These are phyloP conservation scores for Globisporangium nagaii DNA, from an alignment of 352 stramenopile species.

Conservation along the genomic window DNA sequence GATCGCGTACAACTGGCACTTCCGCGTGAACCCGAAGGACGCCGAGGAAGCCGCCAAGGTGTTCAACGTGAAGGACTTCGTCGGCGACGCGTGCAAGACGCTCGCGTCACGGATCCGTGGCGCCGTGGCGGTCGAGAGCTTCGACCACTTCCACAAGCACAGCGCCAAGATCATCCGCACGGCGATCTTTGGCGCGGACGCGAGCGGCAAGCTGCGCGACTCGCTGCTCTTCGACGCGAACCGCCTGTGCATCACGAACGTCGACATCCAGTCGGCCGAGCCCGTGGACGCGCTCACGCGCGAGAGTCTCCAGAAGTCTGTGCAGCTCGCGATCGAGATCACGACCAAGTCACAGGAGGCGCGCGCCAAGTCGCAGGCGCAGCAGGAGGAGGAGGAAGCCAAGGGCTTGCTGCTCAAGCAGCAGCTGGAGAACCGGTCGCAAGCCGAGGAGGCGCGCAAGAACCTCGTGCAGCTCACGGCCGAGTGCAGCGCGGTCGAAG, in stretches of 20 bases:
- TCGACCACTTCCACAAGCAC: slow-evolving; percentile 84
- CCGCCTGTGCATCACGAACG: slow-evolving; percentile 77
- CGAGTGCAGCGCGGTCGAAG: slow-evolving; percentile 65
- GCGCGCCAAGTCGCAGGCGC: slow-evolving; percentile 65
- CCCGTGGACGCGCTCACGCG: slow-evolving; percentile 67
- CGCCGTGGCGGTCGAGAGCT: slow-evolving; percentile 63
- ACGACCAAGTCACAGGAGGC: slow-evolving; percentile 81
- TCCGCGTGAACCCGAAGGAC: slow-evolving; percentile 51
- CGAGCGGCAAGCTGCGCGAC: slow-evolving; percentile 42
- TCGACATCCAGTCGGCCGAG: slow-evolving; percentile 77
- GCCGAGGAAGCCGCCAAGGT: slow-evolving; percentile 56
- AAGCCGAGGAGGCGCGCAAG: slow-evolving; percentile 66
- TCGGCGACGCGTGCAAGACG: slow-evolving; percentile 77
- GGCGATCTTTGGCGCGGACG: slow-evolving; percentile 71
- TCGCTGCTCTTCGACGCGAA: slow-evolving; percentile 66
- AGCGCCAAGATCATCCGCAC: slow-evolving; percentile 76
- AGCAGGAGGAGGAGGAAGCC: slow-evolving; percentile 79
- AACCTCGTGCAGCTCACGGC: slow-evolving; percentile 68
- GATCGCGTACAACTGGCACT: slow-evolving; percentile 85
- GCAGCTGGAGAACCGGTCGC: slow-evolving; percentile 74
- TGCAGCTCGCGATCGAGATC: slow-evolving; percentile 83
- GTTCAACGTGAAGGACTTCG: slow-evolving; percentile 82
- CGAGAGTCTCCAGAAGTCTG: slow-evolving; percentile 74
- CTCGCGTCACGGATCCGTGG: slow-evolving; percentile 71
- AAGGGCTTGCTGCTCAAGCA: slow-evolving; percentile 69